Conservation (phyloP, 2,329 filamentous ascomycete genomes). For the Chaetomium strumarium region DNA sequence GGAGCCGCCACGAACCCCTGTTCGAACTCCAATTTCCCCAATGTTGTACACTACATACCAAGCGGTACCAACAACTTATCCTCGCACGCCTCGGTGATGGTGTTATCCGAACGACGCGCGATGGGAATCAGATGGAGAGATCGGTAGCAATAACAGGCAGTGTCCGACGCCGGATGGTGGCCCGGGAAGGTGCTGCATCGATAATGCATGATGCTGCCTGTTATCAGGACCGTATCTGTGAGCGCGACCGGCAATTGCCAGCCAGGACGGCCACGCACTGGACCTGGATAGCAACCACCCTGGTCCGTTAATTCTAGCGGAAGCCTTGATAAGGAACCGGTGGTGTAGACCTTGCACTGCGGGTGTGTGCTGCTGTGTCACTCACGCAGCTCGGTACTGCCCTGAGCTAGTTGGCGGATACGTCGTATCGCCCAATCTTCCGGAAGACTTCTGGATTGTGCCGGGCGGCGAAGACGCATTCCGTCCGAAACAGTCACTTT, state of each 20-base stretch:
- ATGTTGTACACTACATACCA: neutral
- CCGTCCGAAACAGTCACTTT: neutral
- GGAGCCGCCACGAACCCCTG: conserved; percentile 18
- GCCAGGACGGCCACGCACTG: neutral
- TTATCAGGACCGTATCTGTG: conserved; percentile 8
- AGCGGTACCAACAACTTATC: no score
- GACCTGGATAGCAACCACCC: no score
- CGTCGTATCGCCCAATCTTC: conserved; percentile 8
- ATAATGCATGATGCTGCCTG: conserved; percentile 11
- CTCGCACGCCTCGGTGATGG: no score
- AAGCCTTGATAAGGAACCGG: conserved; percentile 8
- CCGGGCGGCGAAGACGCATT: conserved; percentile 4
- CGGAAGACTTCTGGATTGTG: conserved; percentile 7
- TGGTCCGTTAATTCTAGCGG: no score
- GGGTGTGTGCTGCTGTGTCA: conserved; percentile 1
- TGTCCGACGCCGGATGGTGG: conserved; percentile 2
- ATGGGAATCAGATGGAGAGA: neutral
- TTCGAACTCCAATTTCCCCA: conserved; percentile 16
- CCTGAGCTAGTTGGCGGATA: neutral
- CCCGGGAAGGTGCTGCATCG: conserved; percentile 8
- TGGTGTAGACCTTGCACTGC: neutral
- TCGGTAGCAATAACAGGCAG: neutral
- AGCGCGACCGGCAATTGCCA: neutral
- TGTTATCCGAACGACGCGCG: neutral
- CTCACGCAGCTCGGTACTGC: conserved; percentile 5